Evolutionary conservation across 1,139 yeast genomes (phyloP).

Genomic region (Geotrichum klebahnii): DNA sequence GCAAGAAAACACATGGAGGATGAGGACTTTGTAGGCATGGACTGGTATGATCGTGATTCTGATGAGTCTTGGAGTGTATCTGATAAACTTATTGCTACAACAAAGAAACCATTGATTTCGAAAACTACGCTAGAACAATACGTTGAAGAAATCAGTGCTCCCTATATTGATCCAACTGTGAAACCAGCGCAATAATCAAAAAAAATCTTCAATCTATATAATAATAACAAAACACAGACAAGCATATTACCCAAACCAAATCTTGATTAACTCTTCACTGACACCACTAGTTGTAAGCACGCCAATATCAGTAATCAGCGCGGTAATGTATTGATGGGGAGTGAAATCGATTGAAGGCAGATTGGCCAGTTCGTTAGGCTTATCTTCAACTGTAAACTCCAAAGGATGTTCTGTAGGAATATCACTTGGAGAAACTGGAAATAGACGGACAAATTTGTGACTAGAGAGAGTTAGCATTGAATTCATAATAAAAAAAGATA

Average conservation of each 20-base stretch:
- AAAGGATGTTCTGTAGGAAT: slow-evolving; percentile 57
- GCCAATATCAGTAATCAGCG: slow-evolving; percentile 92
- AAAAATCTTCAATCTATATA: slow-evolving; percentile 8
- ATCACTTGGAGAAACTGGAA: slow-evolving; percentile 91
- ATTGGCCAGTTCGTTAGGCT: slow-evolving; percentile 32
- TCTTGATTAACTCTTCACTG: slow-evolving; percentile 92
- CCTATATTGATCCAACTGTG: slow-evolving; percentile 19
- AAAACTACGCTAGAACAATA: slow-evolving; percentile 32
- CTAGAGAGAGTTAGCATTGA: slow-evolving; percentile 33
- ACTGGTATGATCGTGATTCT: slow-evolving; percentile 48
- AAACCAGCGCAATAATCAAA: slow-evolving; percentile 11
- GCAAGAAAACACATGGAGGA: slow-evolving; percentile 74
- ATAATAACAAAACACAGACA: neutral
- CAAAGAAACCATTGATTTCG: slow-evolving; percentile 27
- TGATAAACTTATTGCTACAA: slow-evolving; percentile 33
- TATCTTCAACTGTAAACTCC: slow-evolving; percentile 36
- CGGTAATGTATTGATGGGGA: slow-evolving; percentile 92
- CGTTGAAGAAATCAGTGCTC: slow-evolving; percentile 26
- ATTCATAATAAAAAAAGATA: neutral
- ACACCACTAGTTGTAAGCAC: slow-evolving; percentile 97
- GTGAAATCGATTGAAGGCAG: slow-evolving; percentile 78
- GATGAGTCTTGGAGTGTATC: slow-evolving; percentile 40
- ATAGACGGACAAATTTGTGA: slow-evolving; percentile 93
- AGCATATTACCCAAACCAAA: slow-evolving; percentile 76
- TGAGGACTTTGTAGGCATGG: slow-evolving; percentile 52